Percentiles rank a stretch among this genome's conserved stretches.
Evolutionary conservation across 257 asterid genomes (phyloP).

Genomic region (Solanum appendiculatum): DNA sequence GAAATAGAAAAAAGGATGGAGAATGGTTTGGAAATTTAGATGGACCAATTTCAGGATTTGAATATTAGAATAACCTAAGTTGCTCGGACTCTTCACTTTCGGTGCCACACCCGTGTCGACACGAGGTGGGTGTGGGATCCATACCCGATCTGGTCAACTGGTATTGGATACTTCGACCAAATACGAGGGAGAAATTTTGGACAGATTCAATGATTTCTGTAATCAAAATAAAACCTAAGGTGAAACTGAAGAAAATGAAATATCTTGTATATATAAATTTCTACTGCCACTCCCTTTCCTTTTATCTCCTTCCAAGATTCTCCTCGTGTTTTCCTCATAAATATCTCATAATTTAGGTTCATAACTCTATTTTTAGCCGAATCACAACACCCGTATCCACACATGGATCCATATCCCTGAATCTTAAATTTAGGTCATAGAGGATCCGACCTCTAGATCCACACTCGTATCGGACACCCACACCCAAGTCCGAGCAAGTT

Average conservation of each 20-base stretch:
- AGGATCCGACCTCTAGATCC: background rate
- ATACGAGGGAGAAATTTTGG: background rate
- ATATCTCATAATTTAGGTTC: background rate
- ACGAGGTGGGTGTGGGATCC: background rate
- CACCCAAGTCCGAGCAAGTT: background rate
- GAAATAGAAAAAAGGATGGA: constrained; percentile 4
- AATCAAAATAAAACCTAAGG: background rate
- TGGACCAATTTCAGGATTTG: background rate
- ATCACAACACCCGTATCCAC: background rate
- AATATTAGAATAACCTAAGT: background rate
- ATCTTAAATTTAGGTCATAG: background rate
- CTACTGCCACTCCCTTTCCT: background rate
- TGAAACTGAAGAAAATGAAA: background rate
- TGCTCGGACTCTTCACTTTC: background rate
- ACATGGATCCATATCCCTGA: background rate
- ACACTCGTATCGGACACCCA: background rate
- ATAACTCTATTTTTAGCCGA: background rate
- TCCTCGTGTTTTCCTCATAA: background rate
- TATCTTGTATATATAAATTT: background rate
- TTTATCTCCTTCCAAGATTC: background rate
- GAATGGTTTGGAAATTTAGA: constrained; percentile 2
- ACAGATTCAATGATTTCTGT: background rate
- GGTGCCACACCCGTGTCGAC: background rate
- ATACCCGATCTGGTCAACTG: background rate
- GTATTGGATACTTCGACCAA: background rate